Percentiles rank a stretch among this genome's conserved stretches.
Evolutionary conservation across 176 grass and related monocot species (phyloP).

Genomic region (Guadua angustifolia): DNA sequence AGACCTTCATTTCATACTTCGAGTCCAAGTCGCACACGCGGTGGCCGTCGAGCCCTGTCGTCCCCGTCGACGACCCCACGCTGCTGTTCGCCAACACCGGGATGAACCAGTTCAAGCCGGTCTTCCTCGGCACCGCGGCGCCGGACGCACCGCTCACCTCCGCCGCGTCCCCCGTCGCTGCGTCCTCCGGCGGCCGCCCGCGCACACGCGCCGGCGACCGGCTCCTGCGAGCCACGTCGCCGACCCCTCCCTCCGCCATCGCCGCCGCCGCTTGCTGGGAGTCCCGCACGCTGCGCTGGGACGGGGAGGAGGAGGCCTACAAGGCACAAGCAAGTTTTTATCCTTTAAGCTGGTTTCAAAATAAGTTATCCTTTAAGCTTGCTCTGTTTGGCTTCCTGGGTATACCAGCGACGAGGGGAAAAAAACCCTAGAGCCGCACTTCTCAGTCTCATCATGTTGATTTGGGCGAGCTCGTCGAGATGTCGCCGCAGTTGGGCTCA

Average conservation of each 20-base stretch:
- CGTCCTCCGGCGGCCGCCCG: slow-evolving; percentile 38
- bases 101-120: no score
- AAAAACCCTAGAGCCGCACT: not conserved
- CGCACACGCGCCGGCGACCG: slow-evolving; percentile 24
- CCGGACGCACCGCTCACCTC: no score
- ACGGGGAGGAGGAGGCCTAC: slow-evolving; percentile 62
- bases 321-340: no score
- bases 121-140: no score
- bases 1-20: no score
- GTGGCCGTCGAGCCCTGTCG: no score
- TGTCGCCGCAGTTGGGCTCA: slow-evolving; percentile 5
- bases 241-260: slow-evolving; percentile 48
- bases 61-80: no score
- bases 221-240: slow-evolving; percentile 48
- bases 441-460: not conserved
- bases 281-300: slow-evolving; percentile 40
- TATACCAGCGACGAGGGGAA: not conserved
- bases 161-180: slow-evolving; percentile 8
- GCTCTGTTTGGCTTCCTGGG: not conserved
- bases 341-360: no score
- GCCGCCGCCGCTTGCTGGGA: slow-evolving; percentile 47
- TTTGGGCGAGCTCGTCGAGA: not conserved
- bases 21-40: no score
- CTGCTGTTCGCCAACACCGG: no score
- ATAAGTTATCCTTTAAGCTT: no score